Conservation (phyloP, 768 basidiomycete species). For the Collybia mongolica region DNA sequence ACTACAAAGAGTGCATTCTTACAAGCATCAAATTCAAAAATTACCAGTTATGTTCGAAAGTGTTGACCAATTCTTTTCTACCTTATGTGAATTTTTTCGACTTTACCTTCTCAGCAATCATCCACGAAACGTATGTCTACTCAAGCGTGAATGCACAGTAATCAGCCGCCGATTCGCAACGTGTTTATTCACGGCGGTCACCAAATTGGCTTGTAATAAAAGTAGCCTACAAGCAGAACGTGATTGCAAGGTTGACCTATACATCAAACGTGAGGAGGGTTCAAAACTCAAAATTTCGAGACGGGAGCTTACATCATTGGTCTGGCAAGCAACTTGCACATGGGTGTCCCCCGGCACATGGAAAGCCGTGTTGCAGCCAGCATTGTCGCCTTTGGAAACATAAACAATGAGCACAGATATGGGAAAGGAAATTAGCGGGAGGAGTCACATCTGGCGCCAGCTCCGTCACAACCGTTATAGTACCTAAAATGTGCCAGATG, state of each 20-base stretch:
- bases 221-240: slow-evolving; percentile 6
- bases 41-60: too few relatives aligned
- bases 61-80: too few relatives aligned
- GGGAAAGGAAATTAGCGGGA: neutral
- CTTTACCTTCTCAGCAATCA: too few relatives aligned
- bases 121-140: too few relatives aligned
- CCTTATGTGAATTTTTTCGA: too few relatives aligned
- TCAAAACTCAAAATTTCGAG: neutral
- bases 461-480: slow-evolving; percentile 40
- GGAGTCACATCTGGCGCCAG: slow-evolving; percentile 40
- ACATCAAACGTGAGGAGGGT: neutral
- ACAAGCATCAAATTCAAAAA: too few relatives aligned
- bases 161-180: too few relatives aligned
- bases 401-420: neutral
- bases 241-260: slow-evolving; percentile 12
- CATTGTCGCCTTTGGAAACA: slow-evolving; percentile 25
- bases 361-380: slow-evolving; percentile 30
- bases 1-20: too few relatives aligned
- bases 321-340: slow-evolving; percentile 32
- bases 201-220: too few relatives aligned
- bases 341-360: slow-evolving; percentile 20
- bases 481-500: slow-evolving; percentile 25
- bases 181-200: too few relatives aligned
- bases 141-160: too few relatives aligned
- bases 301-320: slow-evolving; percentile 21